A percentile compares a stretch with the other conserved stretches of the same genome.
phyloP scores from a whole-genome alignment of 2,329 filamentous ascomycete species.

The Leptographium flavum region DNA sequence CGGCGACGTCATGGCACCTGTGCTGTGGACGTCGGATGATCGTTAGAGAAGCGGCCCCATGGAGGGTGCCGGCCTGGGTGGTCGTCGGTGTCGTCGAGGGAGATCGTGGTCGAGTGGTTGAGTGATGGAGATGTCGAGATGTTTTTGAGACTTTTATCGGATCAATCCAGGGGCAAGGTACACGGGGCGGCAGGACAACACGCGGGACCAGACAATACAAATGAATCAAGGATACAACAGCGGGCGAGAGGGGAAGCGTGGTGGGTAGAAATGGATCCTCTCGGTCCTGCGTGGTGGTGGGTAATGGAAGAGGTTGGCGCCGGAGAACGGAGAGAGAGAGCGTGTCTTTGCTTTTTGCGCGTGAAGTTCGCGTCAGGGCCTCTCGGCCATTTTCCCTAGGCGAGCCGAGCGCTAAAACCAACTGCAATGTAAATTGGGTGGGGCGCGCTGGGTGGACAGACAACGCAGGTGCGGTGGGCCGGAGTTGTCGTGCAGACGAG shows the following conservation, averaged over 20 bases:
- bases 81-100: neutral
- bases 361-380: slow-evolving; percentile 11
- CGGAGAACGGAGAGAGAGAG: neutral
- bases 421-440: no score
- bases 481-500: neutral
- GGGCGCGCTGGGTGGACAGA: neutral
- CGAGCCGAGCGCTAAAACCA: slow-evolving; percentile 10
- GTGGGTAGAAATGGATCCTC: neutral
- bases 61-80: neutral
- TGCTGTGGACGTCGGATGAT: neutral
- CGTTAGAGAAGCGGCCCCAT: neutral
- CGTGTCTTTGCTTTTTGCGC: slow-evolving; percentile 9
- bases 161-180: no score
- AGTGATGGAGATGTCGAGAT: neutral
- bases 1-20: slow-evolving; percentile 11
- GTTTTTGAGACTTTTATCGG: no score
- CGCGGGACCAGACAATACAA: neutral
- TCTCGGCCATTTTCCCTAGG: neutral
- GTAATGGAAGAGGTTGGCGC: neutral
- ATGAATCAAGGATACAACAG: neutral
- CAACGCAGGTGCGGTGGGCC: slow-evolving; percentile 4
- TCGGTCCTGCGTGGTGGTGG: neutral
- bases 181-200: no score
- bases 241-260: neutral
- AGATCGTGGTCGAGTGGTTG: neutral